phyloP scores from a whole-genome alignment of 805 yeast species.

The Lachancea sp. region DNA sequence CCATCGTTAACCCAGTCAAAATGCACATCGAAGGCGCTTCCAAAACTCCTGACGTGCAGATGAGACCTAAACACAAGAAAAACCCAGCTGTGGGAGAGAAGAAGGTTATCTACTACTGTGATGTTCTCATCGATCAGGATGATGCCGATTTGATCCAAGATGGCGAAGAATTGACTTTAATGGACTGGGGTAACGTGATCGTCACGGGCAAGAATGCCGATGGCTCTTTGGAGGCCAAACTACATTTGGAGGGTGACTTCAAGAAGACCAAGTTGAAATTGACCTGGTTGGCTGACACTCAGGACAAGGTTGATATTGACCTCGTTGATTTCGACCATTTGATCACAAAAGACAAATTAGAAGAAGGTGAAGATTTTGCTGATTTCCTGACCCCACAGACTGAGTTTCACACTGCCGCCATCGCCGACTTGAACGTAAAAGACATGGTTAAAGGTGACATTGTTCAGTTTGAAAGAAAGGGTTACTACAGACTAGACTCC shows the following conservation, averaged over 20 bases:
- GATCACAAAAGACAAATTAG: constrained; percentile 90
- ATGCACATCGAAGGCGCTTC: constrained; percentile 66
- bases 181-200: constrained; percentile 98
- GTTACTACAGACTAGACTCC: constrained; percentile 80
- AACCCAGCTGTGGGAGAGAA: constrained; percentile 85
- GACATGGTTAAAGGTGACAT: constrained; percentile 78
- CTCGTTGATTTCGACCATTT: constrained; percentile 90
- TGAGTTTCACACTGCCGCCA: constrained; percentile 70
- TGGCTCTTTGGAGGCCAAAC: constrained; percentile 64
- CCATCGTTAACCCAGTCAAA: constrained; percentile 67
- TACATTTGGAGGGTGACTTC: constrained; percentile 94
- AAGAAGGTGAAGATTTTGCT: constrained; percentile 89
- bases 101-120: constrained; percentile 59
- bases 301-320: constrained; percentile 64
- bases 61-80: constrained; percentile 90
- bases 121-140: constrained; percentile 74
- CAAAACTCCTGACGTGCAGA: constrained; percentile 51
- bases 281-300: constrained; percentile 88
- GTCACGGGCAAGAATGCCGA: constrained; percentile 62
- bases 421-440: constrained; percentile 74
- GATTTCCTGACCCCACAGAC: constrained; percentile 85
- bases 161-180: constrained; percentile 90
- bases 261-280: constrained; percentile 90
- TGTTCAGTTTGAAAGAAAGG: constrained; percentile 95
- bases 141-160: constrained; percentile 72